phyloP scores from a whole-genome alignment of 2,329 filamentous ascomycete species.

The Bertia moriformis region DNA sequence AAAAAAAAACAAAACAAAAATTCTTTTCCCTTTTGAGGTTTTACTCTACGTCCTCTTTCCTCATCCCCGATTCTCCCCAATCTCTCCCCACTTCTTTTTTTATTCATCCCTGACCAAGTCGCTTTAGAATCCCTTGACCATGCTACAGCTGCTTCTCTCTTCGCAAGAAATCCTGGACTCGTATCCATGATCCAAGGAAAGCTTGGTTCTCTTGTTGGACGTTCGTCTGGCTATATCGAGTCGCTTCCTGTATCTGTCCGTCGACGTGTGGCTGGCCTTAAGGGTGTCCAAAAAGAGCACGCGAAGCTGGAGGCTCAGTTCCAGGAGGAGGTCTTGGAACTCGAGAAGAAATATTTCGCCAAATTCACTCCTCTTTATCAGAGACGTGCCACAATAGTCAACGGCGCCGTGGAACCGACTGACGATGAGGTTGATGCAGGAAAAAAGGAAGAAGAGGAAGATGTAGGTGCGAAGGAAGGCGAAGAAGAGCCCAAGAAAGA shows the following conservation, averaged over 20 bases:
- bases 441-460: conserved; percentile 47
- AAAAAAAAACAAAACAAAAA: no score
- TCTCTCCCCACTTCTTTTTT: conserved; percentile 1
- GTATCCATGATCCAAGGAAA: conserved; percentile 97
- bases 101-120: no score
- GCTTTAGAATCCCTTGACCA: conserved; percentile 94
- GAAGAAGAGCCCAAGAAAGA: conserved; percentile 40
- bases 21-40: conserved; percentile 4
- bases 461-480: conserved; percentile 30
- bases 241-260: conserved; percentile 79
- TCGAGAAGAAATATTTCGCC: conserved; percentile 99
- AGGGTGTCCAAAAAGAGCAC: conserved; percentile 97
- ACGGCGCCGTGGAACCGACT: conserved; percentile 71
- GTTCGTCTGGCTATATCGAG: conserved; percentile 95
- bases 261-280: conserved; percentile 83
- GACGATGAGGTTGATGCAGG: conserved; percentile 77
- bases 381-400: conserved; percentile 85
- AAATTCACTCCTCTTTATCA: conserved; percentile 97
- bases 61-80: conserved; percentile 1
- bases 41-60: conserved; percentile 1
- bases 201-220: conserved; percentile 80
- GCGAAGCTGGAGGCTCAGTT: conserved; percentile 96
- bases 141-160: conserved; percentile 74
- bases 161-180: conserved; percentile 87
- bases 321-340: conserved; percentile 91